Evolutionary conservation across 1,284 basidiomycete genomes (phyloP), one percentile per base, ranked within the genome.

Genomic region (Dichomitus squalens): DNA sequence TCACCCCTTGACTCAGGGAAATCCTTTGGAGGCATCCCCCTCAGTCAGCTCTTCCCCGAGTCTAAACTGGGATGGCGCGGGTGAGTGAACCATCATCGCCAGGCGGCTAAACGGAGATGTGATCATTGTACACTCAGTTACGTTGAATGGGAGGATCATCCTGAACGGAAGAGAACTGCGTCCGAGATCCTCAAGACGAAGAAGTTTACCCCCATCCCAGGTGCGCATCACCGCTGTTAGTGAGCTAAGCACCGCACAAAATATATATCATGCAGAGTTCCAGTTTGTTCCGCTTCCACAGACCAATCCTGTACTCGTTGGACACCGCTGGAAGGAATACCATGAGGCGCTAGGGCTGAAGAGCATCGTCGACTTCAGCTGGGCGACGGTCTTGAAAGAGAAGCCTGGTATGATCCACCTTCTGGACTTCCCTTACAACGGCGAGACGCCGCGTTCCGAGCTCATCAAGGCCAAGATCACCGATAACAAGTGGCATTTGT

Each of bases 281-380:
- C 81, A 83, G 64, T 73, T 79, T 29, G 76, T 72, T 7, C 80
- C 80, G 2, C 72, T 83, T 7, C 81, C 80, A 1, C 70, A 75
- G 29, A 81, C 79, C n/a, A 84, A 83, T 57, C 81, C 81, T 0
- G 70, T 83, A 47, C 71, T 84, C 14, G 72, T 79, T 48, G 81
- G 81, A 7, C 67, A 79, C 59, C 78, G 82, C 21, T 84, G 81
- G 80, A 83, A 82, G 60, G 78, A 81, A 60, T 83, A 84, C 57
- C 81, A 84, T 61, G 74, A 76, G 51, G 78, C 75, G 0, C 73
- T 84, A 49, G 82, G 81, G 9, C 70, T 83, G 33, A 69, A 73
- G 59, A 66, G 65, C 25, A 76, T 83, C 55, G 77, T 81, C 52
- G 77, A 81, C 60, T 74, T 75, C 63, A 82, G 79, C 71, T 84